A percentile compares a stretch with the other conserved stretches of the same genome.
These are phyloP conservation scores for Leersia perrieri DNA, from an alignment of 176 grass and related monocot genomes.

Conservation along the genomic window DNA sequence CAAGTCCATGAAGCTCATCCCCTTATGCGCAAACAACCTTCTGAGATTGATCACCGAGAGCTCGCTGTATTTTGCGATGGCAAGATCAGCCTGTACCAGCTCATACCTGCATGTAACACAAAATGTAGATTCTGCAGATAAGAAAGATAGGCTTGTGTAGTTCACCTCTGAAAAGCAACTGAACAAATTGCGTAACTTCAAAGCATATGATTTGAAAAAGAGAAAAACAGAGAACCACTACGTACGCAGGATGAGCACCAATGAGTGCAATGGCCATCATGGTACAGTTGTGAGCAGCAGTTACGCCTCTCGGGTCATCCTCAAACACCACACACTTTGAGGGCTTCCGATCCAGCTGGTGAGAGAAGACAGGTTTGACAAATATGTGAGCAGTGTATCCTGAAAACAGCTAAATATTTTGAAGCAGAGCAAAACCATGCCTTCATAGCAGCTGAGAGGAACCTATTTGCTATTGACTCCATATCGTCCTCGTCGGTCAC, in stretches of 20 bases:
- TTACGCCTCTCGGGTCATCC: slow-evolving; percentile 81
- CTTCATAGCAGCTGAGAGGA: slow-evolving; percentile 94
- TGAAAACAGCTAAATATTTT: not conserved
- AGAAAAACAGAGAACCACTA: not conserved
- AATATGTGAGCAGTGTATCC: not conserved
- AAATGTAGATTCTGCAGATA: not conserved
- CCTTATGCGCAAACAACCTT: slow-evolving; percentile 78
- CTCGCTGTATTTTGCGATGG: slow-evolving; percentile 65
- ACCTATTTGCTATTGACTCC: slow-evolving; percentile 96
- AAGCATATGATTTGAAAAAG: not conserved
- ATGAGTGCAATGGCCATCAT: slow-evolving; percentile 91
- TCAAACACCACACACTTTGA: slow-evolving; percentile 95
- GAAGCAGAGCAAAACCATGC: slow-evolving; percentile 27
- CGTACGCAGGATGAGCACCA: slow-evolving; percentile 88
- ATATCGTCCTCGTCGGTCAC: slow-evolving; percentile 92
- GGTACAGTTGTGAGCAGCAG: slow-evolving; percentile 89
- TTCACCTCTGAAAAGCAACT: not conserved
- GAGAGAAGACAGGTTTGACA: slow-evolving; percentile 8
- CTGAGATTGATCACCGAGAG: slow-evolving; percentile 95
- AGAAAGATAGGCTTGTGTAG: not conserved
- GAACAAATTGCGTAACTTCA: not conserved
- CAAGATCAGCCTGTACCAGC: slow-evolving; percentile 78
- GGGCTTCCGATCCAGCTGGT: slow-evolving; percentile 89
- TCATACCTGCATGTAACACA: slow-evolving; percentile 63
- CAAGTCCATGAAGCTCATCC: slow-evolving; percentile 85